Percentiles rank a stretch among this genome's conserved stretches.
Conservation (phyloP, 352 stramenopile genomes). For the Pythium insidiosum region DNA sequence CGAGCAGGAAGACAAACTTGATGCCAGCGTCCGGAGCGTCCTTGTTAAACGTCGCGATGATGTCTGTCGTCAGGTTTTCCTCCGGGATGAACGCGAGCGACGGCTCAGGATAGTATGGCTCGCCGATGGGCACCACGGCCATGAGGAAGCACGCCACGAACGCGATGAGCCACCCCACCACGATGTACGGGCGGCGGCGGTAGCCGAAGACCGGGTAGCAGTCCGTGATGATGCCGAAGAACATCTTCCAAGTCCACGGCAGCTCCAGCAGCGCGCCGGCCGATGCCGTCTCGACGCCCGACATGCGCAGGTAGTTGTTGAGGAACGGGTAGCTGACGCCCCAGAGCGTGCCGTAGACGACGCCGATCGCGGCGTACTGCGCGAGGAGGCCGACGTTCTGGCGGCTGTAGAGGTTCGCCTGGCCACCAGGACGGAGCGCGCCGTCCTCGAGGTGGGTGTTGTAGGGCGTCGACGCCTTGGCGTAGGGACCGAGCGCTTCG, state of each 20-base stretch:
- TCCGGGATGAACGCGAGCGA: constrained; percentile 19
- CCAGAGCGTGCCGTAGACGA: constrained; percentile 17
- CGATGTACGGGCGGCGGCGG: constrained; percentile 34
- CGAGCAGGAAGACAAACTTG: constrained; percentile 39
- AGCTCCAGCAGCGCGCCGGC: constrained; percentile 21
- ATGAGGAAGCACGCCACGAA: constrained; percentile 27
- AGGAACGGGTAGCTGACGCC: constrained; percentile 26
- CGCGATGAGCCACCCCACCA: constrained; percentile 24
- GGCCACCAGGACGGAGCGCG: constrained; percentile 12
- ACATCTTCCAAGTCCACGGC: constrained; percentile 23
- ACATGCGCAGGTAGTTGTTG: constrained; percentile 30
- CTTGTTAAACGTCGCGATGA: constrained; percentile 27
- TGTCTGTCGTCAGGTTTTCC: constrained; percentile 19
- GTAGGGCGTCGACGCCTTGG: no score
- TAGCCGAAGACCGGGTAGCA: constrained; percentile 38
- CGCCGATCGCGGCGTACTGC: constrained; percentile 17
- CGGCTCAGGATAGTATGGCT: constrained; percentile 49
- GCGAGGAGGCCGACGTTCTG: no score
- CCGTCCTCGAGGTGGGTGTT: constrained; percentile 7
- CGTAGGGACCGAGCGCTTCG: no score
- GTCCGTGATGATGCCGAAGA: no score
- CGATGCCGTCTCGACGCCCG: constrained; percentile 15
- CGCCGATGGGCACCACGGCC: constrained; percentile 22
- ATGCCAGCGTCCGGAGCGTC: constrained; percentile 28
- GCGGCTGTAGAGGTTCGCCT: constrained; percentile 17